These are phyloP conservation scores for Colletotrichum navitas DNA, from an alignment of 2,329 filamentous ascomycete species.

Conservation along the genomic window DNA sequence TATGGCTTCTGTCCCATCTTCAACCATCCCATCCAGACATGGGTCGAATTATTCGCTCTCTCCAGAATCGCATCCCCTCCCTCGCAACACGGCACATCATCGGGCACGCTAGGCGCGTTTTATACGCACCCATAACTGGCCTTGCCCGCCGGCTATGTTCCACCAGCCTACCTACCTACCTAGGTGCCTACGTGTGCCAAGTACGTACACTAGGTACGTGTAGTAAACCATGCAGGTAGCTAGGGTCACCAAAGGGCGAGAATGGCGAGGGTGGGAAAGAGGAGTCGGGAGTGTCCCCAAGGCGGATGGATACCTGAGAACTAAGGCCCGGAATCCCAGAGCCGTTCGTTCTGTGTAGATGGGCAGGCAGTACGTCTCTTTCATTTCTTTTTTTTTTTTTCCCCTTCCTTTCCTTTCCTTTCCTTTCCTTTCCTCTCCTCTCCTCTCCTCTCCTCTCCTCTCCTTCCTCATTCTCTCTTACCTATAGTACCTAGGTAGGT, in stretches of 20 bases:
- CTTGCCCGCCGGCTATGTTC: background rate
- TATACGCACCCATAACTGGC: background rate
- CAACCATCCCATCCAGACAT: slow-evolving; percentile 28
- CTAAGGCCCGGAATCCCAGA: background rate
- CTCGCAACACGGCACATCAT: slow-evolving; percentile 8
- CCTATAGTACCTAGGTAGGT: too few relatives aligned
- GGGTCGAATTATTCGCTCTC: slow-evolving; percentile 22
- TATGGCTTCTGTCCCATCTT: slow-evolving; percentile 39
- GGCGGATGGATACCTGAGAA: background rate
- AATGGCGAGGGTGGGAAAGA: too few relatives aligned
- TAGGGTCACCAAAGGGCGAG: background rate
- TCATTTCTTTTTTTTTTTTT: background rate
- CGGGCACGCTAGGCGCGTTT: background rate
- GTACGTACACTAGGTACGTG: background rate
- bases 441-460: too few relatives aligned
- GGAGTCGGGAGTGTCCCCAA: too few relatives aligned
- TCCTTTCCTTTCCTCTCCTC: too few relatives aligned
- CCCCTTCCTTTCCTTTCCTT: too few relatives aligned
- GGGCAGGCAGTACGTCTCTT: background rate
- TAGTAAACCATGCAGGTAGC: background rate
- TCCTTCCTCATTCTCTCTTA: too few relatives aligned
- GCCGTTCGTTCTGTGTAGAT: too few relatives aligned
- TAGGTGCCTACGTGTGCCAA: background rate
- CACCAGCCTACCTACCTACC: background rate
- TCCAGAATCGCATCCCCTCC: slow-evolving; percentile 1